Percentiles rank a stretch among this genome's conserved stretches.
Evolutionary conservation across 345 rosid genomes (phyloP).

Genomic region (Camelina laxa): DNA sequence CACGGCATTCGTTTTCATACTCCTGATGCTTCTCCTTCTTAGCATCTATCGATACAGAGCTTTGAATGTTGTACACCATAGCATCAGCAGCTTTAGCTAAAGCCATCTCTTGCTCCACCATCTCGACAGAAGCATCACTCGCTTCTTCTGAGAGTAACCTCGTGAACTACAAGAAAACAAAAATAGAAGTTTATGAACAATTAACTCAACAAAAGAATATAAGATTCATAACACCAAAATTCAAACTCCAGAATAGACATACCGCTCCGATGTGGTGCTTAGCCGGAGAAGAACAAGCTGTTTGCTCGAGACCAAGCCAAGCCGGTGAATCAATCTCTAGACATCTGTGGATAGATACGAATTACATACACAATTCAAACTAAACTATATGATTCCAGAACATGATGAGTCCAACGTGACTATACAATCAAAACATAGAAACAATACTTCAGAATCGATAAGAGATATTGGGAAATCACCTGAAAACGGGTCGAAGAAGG

Average conservation of each 20-base stretch:
- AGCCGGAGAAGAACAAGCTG: constrained; percentile 75
- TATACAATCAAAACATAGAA: not conserved
- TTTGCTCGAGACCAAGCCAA: constrained; percentile 91
- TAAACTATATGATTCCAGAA: not conserved
- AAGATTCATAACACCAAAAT: not conserved
- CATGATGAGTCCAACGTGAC: not conserved
- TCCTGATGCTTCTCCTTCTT: constrained; percentile 79
- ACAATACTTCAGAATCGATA: not conserved
- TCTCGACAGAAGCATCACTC: constrained; percentile 54
- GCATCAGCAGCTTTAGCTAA: constrained; percentile 78
- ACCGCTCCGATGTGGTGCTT: constrained; percentile 89
- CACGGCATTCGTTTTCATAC: constrained; percentile 74
- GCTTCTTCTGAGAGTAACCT: constrained; percentile 82
- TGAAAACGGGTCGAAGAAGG: constrained; percentile 86
- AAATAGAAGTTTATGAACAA: not conserved
- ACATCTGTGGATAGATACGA: constrained; percentile 52
- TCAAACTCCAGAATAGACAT: constrained; percentile 35
- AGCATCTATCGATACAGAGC: constrained; percentile 54
- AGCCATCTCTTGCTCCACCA: constrained; percentile 64
- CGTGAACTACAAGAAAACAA: constrained; percentile 54
- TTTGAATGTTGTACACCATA: constrained; percentile 60
- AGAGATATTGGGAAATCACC: constrained; percentile 43
- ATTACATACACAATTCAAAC: constrained; percentile 1
- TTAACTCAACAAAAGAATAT: not conserved
- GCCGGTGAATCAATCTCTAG: constrained; percentile 70